Conservation (phyloP, 257 asterid genomes). For the Solanum chilense region DNA sequence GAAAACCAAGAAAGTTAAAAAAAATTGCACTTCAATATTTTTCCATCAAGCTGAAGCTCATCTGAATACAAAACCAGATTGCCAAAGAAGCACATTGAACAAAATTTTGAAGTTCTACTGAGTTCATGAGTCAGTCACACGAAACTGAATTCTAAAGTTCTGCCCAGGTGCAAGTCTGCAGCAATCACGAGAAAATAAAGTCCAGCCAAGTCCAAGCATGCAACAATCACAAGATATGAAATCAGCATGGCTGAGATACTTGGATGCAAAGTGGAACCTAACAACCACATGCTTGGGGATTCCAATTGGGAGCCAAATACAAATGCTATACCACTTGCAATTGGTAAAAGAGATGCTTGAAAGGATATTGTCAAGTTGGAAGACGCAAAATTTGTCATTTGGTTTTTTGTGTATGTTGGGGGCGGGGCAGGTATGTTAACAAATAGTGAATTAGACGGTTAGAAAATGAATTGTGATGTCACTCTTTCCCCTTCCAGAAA, state of each 20-base stretch:
- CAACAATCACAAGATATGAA: neutral
- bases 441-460: neutral
- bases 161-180: neutral
- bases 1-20: neutral
- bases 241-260: neutral
- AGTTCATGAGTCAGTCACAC: neutral
- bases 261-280: neutral
- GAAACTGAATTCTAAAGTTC: neutral
- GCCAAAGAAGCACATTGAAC: neutral
- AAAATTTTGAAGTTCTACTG: neutral
- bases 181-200: neutral
- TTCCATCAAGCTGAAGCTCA: neutral
- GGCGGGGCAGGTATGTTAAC: neutral
- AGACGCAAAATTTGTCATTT: neutral
- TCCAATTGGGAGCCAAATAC: neutral
- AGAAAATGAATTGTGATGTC: neutral
- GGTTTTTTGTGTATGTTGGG: neutral
- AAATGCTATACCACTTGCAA: neutral
- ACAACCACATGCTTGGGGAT: neutral
- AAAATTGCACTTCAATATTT: neutral
- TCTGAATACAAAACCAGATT: neutral
- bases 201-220: neutral
- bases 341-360: neutral
- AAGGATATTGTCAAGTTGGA: neutral
- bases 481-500: neutral